Base-by-base conservation (phyloP, 345 rosid genomes). In the Isatis tinctoria region DNA sequence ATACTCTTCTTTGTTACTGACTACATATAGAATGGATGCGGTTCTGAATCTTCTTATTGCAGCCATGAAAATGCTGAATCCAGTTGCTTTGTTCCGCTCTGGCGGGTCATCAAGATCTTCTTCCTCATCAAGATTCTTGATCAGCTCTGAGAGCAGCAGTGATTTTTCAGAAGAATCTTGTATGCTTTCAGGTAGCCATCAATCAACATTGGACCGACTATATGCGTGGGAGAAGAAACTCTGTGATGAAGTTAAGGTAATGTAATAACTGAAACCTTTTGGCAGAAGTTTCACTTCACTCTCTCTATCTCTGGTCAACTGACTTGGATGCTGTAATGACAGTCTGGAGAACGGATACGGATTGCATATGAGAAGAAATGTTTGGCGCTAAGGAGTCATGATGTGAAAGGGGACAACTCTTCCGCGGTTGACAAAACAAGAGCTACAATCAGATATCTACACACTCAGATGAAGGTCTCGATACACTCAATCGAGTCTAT, bases 201-300 rank as follows among this genome's bases (percentile, higher is more conserved):
- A 88, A 68, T 88, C 97, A 24, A 90, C 96, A 57, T 53, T 90
- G 82, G 96, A 90, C 79, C 79, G 97, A 41, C 79, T 94, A 53
- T 88, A 85, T 48, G 89, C 85, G 32, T 88, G 97, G 99, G 99
- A 87, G 83, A 94, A 94, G 82, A 94, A 90, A 82, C 97, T 91
- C 60, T 94, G 84, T 4, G 87, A 90, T 36, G 96, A 91, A 87
- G 97, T 94, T 73, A 84, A 80, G 98, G 98, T 94, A 85, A 51
- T 12, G 97, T 91, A 86, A 60, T 11, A 60, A 52, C 47, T 14
- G 28, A 53, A 53, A 53, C 43, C 5, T 49, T 37, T 37, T 10
- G 62, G 30, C 43, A 52, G 17, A 28, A n/a, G 0, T 6, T 30
- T 52, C 16, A 40, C 17, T 17, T 43, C 8, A n/a, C n/a, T 33